Evolutionary conservation across 305 asterid species (phyloP).

Genomic region (Fraxinus albicans): DNA sequence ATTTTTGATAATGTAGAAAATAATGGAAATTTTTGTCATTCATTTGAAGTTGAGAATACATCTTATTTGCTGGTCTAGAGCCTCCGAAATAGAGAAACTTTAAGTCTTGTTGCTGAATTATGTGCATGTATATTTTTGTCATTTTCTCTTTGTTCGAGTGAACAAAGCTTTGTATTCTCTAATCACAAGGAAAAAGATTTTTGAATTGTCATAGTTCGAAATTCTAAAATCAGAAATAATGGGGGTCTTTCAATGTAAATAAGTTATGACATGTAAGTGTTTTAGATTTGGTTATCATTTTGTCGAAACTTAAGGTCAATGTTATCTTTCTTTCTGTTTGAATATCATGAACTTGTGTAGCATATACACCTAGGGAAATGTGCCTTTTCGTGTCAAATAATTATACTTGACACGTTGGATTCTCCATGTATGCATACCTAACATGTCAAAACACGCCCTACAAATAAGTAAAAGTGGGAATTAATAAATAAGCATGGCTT

Average conservation of each 20-base stretch:
- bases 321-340: not conserved
- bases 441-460: not conserved
- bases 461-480: not conserved
- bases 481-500: not conserved
- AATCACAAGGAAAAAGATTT: not conserved
- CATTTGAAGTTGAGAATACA: too few species aligned
- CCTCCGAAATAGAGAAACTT: too few species aligned
- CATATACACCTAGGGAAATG: not conserved
- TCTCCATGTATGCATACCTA: not conserved
- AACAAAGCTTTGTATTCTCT: not conserved
- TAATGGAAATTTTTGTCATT: too few species aligned
- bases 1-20: too few species aligned
- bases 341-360: not conserved
- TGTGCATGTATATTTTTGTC: not conserved
- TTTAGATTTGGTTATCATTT: not conserved
- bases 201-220: too few species aligned
- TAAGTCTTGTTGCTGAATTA: too few species aligned
- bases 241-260: not conserved
- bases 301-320: not conserved
- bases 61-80: too few species aligned
- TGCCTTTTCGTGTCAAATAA: not conserved
- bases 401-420: not conserved
- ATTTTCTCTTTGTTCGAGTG: not conserved
- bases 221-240: too few species aligned
- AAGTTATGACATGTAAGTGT: not conserved